These are phyloP conservation scores for Hippophae rhamnoides DNA, from an alignment of 306 rosid species.

Conservation along the genomic window DNA sequence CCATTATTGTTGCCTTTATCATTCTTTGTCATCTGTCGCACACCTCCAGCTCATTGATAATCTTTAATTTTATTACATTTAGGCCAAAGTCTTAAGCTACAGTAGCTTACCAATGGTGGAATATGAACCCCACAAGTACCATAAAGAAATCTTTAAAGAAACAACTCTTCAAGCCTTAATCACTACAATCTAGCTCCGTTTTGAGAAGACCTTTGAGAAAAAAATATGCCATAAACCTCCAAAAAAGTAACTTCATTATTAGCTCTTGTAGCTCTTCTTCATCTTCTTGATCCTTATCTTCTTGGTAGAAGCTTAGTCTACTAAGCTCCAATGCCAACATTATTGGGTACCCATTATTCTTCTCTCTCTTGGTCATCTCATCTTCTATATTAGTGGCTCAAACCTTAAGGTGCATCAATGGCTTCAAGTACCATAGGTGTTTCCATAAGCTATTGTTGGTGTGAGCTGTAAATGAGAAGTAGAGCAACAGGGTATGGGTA, in stretches of 20 bases:
- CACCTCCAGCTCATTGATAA: too few relatives aligned
- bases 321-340: slow-evolving; percentile 74
- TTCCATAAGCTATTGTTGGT: slow-evolving; percentile 99
- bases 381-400: slow-evolving; percentile 89
- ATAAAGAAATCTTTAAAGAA: slow-evolving; percentile 36
- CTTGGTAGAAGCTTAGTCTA: slow-evolving; percentile 35
- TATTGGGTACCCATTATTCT: slow-evolving; percentile 84
- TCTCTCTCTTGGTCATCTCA: slow-evolving; percentile 73
- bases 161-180: slow-evolving; percentile 67
- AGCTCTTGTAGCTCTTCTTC: slow-evolving; percentile 67
- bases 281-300: slow-evolving; percentile 51
- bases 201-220: slow-evolving; percentile 87
- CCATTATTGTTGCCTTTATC: too few relatives aligned
- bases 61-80: too few relatives aligned
- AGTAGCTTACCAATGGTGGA: slow-evolving; percentile 37
- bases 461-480: too few relatives aligned
- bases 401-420: slow-evolving; percentile 76
- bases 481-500: too few relatives aligned
- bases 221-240: slow-evolving; percentile 72
- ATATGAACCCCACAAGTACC: slow-evolving; percentile 29
- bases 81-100: background rate
- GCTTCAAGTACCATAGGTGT: slow-evolving; percentile 84
- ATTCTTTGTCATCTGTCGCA: too few relatives aligned
- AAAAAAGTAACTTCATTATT: slow-evolving; percentile 63
- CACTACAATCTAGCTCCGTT: slow-evolving; percentile 84